A percentile compares a stretch with the other conserved stretches of the same genome.
Conservation (phyloP, 1,284 basidiomycete genomes). For the Naganishia albida region DNA sequence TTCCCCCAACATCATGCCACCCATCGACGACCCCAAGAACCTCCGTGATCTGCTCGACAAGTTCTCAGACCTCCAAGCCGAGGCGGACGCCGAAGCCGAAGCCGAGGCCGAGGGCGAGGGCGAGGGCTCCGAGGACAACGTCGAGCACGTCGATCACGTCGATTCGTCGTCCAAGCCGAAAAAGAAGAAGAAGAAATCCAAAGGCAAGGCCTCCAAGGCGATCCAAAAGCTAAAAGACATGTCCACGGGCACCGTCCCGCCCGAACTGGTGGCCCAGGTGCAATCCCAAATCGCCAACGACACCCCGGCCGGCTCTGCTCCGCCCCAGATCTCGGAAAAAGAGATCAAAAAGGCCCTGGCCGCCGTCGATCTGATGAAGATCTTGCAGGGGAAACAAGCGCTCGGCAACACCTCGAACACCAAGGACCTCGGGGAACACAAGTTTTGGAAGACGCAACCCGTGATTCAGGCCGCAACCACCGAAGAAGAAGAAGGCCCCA, state of each 20-base stretch:
- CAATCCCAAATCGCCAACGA: conserved; percentile 44
- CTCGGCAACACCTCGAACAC: conserved; percentile 58
- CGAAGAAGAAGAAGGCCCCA: conserved; percentile 75
- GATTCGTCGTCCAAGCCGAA: conserved; percentile 17
- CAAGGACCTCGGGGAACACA: conserved; percentile 81
- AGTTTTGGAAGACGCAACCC: conserved; percentile 97
- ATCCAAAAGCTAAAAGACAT: conserved; percentile 48
- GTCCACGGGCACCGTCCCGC: conserved; percentile 43
- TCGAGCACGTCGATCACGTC: conserved; percentile 37
- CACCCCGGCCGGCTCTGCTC: conserved; percentile 34
- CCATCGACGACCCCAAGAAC: conserved; percentile 12
- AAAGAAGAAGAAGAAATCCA: conserved; percentile 49
- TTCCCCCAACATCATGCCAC: conserved; percentile 23
- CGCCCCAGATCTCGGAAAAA: conserved; percentile 42
- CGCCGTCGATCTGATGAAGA: conserved; percentile 54
- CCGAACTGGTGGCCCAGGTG: conserved; percentile 48
- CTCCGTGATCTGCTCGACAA: conserved; percentile 42
- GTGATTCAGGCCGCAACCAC: conserved; percentile 68
- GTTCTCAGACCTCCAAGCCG: conserved; percentile 35
- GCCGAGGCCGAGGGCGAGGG: conserved; percentile 41
- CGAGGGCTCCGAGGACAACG: conserved; percentile 47
- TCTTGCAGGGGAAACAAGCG: conserved; percentile 51
- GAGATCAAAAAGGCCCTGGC: conserved; percentile 52
- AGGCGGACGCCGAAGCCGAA: conserved; percentile 31
- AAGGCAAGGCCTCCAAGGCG: conserved; percentile 52